Evolutionary conservation across 495 filamentous ascomycete species (phyloP).

Genomic region (Aspergillus affinis): DNA sequence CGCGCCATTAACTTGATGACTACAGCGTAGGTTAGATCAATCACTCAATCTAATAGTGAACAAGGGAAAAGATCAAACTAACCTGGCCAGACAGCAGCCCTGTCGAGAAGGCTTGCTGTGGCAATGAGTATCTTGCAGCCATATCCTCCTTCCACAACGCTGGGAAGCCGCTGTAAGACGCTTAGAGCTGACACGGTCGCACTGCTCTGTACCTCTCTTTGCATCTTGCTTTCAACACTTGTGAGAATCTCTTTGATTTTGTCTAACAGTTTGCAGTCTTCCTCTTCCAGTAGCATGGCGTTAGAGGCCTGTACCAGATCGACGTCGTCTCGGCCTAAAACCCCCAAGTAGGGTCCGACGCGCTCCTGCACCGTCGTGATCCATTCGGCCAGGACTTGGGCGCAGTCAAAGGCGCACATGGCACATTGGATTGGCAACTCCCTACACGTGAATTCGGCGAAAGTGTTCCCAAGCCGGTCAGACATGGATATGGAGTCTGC

Average conservation of each 20-base stretch:
- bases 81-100: constrained; percentile 92
- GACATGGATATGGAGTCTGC: constrained; percentile 91
- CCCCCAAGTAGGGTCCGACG: constrained; percentile 81
- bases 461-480: constrained; percentile 82
- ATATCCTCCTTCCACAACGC: constrained; percentile 67
- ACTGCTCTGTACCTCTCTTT: constrained; percentile 48
- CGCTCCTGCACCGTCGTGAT: constrained; percentile 92
- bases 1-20: constrained; percentile 87
- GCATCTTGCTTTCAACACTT: constrained; percentile 80
- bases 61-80: constrained; percentile 28
- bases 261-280: constrained; percentile 81
- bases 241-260: constrained; percentile 82
- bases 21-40: constrained; percentile 37
- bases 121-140: constrained; percentile 83
- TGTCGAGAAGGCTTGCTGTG: constrained; percentile 86
- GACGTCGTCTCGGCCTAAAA: constrained; percentile 79
- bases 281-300: constrained; percentile 87
- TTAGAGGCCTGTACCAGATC: constrained; percentile 76
- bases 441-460: constrained; percentile 78
- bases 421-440: constrained; percentile 93
- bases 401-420: constrained; percentile 93
- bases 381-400: constrained; percentile 97
- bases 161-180: constrained; percentile 53
- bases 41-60: neutral
- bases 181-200: constrained; percentile 50